These are phyloP conservation scores for Harringtonia aguacate DNA, from an alignment of 2,329 filamentous ascomycete species.

Conservation along the genomic window DNA sequence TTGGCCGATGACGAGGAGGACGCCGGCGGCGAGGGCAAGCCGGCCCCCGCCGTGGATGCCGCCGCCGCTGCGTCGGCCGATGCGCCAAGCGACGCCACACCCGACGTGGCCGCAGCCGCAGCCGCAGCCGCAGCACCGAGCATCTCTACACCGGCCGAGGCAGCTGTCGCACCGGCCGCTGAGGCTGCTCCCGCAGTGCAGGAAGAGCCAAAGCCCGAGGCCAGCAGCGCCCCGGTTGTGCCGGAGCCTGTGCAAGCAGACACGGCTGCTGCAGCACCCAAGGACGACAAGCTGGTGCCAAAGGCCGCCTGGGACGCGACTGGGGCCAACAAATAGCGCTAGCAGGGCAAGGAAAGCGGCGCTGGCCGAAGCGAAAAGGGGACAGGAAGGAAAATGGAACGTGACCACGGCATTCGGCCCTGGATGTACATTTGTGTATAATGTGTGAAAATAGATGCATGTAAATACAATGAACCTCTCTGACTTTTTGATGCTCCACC, in stretches of 20 bases:
- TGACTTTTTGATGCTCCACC: no score
- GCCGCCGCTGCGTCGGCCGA: not conserved
- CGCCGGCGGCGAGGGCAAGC: constrained; percentile 19
- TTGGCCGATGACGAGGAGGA: constrained; percentile 62
- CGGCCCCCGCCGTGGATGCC: not conserved
- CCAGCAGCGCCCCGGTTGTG: not conserved
- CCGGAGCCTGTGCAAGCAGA: not conserved
- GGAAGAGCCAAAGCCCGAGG: not conserved
- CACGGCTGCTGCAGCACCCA: not conserved
- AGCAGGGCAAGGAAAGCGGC: no score
- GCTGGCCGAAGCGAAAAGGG: no score
- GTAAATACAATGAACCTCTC: no score
- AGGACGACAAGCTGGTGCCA: constrained; percentile 12
- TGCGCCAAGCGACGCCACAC: not conserved
- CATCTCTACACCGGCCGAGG: no score
- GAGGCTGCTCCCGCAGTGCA: not conserved
- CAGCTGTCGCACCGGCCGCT: no score
- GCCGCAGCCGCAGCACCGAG: no score
- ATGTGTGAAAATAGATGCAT: no score
- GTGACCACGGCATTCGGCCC: no score
- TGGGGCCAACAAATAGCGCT: constrained; percentile 16
- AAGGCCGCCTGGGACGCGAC: constrained; percentile 21
- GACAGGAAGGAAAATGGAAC: no score
- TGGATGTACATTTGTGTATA: no score
- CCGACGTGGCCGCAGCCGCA: not conserved